Conservation (phyloP, 2,329 filamentous ascomycete species). For the Gnomoniopsis smithogilvyi region DNA sequence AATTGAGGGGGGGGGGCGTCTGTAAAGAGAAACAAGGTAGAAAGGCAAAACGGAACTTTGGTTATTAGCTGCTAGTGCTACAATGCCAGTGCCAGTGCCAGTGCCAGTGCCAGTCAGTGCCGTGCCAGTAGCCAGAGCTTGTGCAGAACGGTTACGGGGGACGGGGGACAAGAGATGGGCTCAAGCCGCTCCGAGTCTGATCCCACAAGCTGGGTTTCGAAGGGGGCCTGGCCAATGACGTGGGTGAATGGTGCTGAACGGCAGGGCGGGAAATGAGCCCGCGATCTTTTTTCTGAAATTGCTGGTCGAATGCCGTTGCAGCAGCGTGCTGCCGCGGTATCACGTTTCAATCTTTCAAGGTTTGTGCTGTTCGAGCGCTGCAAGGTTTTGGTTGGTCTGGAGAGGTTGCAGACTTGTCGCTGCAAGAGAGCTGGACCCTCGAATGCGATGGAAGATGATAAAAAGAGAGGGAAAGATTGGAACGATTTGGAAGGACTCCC, state of each 20-base stretch:
- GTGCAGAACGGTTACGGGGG: not conserved
- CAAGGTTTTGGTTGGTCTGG: not conserved
- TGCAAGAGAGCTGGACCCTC: not conserved
- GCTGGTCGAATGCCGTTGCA: not conserved
- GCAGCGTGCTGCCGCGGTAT: not conserved
- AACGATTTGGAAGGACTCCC: not conserved
- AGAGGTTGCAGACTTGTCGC: not conserved
- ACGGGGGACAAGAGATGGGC: constrained; percentile 14
- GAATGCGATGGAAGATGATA: not conserved
- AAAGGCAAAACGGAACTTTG: constrained; percentile 16
- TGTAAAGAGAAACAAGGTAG: not conserved
- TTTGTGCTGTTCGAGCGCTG: not conserved
- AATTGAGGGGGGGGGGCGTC: not conserved
- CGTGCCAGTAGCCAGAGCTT: not conserved
- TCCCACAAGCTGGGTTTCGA: not conserved
- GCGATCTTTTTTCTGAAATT: not conserved
- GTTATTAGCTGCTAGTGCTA: constrained; percentile 12
- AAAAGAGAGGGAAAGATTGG: too few species aligned
- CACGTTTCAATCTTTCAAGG: not conserved
- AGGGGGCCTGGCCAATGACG: constrained; percentile 2
- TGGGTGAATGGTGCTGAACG: not conserved
- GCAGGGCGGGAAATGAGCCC: not conserved
- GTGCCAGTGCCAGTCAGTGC: not conserved
- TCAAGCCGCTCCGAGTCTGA: constrained; percentile 10
- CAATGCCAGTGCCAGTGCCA: not conserved